Conservation (phyloP, 192 early-diverging fungal species). For the Coemansia sp. region DNA sequence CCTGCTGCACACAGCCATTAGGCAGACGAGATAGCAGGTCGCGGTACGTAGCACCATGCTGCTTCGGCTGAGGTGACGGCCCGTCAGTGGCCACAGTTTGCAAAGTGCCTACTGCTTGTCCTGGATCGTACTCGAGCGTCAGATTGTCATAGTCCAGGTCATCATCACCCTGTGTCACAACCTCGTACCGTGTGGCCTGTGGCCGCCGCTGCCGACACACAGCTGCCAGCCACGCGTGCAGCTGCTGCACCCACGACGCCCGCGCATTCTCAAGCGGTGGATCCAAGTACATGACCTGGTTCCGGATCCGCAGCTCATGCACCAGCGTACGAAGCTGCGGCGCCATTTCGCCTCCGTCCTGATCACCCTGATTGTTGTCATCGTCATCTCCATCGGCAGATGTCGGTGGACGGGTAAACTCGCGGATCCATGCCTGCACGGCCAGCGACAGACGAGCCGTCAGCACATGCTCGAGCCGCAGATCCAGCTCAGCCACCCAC, state of each 20-base stretch:
- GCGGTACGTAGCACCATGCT: constrained; percentile 27
- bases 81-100: no score
- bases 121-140: constrained; percentile 56
- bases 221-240: constrained; percentile 91
- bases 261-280: constrained; percentile 96
- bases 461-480: constrained; percentile 75
- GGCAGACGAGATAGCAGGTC: constrained; percentile 69
- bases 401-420: constrained; percentile 62
- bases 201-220: constrained; percentile 84
- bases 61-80: neutral
- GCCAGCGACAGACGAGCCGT: constrained; percentile 72
- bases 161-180: constrained; percentile 63
- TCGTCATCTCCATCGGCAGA: constrained; percentile 51
- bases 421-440: constrained; percentile 69
- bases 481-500: constrained; percentile 86
- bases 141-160: constrained; percentile 61
- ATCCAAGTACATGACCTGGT: constrained; percentile 96
- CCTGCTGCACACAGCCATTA: constrained; percentile 66
- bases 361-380: neutral
- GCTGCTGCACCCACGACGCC: constrained; percentile 80
- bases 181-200: constrained; percentile 89
- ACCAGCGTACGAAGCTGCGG: constrained; percentile 70
- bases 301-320: constrained; percentile 85
- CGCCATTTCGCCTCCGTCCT: constrained; percentile 55
- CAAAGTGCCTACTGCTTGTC: constrained; percentile 12